A percentile compares a stretch with the other conserved stretches of the same genome.
Evolutionary conservation across 257 asterid species (phyloP).

Genomic region (Craterostigma plantagineum): DNA sequence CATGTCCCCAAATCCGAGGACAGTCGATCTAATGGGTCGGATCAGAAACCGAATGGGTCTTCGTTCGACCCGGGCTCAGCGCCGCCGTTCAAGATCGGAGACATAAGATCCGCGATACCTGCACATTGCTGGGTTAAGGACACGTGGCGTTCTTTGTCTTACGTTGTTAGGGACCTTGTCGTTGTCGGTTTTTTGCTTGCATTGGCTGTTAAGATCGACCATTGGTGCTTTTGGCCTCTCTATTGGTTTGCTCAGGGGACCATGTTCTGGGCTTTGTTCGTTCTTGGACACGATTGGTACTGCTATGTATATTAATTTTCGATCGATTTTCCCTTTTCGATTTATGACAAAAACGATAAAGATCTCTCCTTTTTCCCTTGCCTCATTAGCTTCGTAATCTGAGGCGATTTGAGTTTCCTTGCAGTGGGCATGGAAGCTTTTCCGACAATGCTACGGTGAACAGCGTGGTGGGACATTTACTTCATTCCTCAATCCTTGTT

Average conservation of each 20-base stretch:
- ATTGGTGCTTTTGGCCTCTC: conserved; percentile 30
- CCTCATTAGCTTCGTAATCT: too few relatives aligned
- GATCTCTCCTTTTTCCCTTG: background rate
- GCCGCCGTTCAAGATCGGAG: conserved; percentile 47
- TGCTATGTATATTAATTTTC: too few relatives aligned
- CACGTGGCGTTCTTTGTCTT: conserved; percentile 31
- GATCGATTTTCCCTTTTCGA: background rate
- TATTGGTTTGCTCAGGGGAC: conserved; percentile 54
- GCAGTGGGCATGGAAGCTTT: conserved; percentile 69
- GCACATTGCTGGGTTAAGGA: conserved; percentile 54
- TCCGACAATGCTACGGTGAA: conserved; percentile 30
- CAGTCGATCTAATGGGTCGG: too few relatives aligned
- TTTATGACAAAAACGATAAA: background rate
- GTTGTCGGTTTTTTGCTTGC: conserved; percentile 19
- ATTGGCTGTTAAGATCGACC: conserved; percentile 19
- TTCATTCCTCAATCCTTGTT: conserved; percentile 35
- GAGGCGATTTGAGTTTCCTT: background rate
- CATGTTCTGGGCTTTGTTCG: conserved; percentile 61
- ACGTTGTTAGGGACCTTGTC: conserved; percentile 24
- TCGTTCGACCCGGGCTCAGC: conserved; percentile 42
- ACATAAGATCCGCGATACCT: conserved; percentile 43
- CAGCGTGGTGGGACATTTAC: conserved; percentile 38
- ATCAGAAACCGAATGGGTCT: too few relatives aligned
- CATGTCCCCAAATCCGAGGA: too few relatives aligned
- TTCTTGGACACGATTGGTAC: conserved; percentile 66